These are phyloP conservation scores for Acacia pycnantha DNA, from an alignment of 331 rosid species.

Conservation along the genomic window DNA sequence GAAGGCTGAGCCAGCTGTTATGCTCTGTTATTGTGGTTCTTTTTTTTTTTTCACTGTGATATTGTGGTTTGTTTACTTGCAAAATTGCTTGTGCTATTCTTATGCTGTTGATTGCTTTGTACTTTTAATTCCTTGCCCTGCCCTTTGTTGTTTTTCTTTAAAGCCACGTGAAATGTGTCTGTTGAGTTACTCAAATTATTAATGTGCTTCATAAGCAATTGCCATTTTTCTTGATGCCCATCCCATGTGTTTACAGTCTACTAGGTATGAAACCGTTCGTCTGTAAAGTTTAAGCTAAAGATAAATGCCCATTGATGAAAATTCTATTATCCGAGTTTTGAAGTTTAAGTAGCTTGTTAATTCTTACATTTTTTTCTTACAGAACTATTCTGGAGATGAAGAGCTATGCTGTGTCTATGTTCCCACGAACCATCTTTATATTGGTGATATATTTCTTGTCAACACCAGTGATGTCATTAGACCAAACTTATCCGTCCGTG, in stretches of 20 bases:
- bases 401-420: constrained; percentile 95
- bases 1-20: neutral
- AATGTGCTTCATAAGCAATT: neutral
- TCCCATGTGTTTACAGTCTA: constrained; percentile 24
- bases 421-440: constrained; percentile 97
- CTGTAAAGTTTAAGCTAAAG: constrained; percentile 8
- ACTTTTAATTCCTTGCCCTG: neutral
- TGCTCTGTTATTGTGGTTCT: neutral
- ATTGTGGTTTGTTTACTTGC: neutral
- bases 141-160: neutral
- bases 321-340: constrained; percentile 15
- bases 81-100: neutral
- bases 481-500: constrained; percentile 94
- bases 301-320: constrained; percentile 1
- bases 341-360: constrained; percentile 2
- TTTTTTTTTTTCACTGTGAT: neutral
- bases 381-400: constrained; percentile 94
- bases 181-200: constrained; percentile 5
- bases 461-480: constrained; percentile 83
- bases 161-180: neutral
- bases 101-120: constrained; percentile 4
- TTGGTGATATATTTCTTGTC: constrained; percentile 92
- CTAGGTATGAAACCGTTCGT: constrained; percentile 17
- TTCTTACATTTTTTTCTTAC: constrained; percentile 21
- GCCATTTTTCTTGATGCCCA: constrained; percentile 12